phyloP scores from a whole-genome alignment of 2,329 filamentous ascomycete genomes.

The Cercospora brassicicola region DNA sequence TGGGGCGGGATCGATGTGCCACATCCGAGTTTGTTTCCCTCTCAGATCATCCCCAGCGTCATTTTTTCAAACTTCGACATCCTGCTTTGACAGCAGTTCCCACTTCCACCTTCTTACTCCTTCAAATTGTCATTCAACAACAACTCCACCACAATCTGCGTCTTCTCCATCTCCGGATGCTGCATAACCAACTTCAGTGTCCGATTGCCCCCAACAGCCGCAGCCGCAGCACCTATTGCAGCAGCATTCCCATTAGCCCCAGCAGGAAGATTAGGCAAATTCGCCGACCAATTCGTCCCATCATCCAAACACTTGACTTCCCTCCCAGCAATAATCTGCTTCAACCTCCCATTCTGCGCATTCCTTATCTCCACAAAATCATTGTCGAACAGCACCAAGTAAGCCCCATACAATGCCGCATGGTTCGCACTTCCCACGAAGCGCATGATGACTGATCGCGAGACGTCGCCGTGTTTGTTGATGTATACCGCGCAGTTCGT shows the following conservation, averaged over 20 bases:
- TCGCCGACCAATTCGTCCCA: slow-evolving; percentile 61
- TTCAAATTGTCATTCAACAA: slow-evolving; percentile 76
- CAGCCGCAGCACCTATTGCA: slow-evolving; percentile 36
- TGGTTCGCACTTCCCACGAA: slow-evolving; percentile 91
- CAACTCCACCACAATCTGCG: slow-evolving; percentile 88
- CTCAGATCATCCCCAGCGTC: not conserved
- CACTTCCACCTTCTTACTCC: slow-evolving; percentile 25
- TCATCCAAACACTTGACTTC: slow-evolving; percentile 91
- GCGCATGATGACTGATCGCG: slow-evolving; percentile 92
- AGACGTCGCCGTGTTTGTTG: slow-evolving; percentile 96
- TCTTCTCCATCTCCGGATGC: slow-evolving; percentile 80
- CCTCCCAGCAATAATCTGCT: slow-evolving; percentile 89
- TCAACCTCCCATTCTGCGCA: slow-evolving; percentile 86
- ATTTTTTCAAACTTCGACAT: no score
- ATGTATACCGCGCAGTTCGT: slow-evolving; percentile 97
- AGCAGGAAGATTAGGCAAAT: slow-evolving; percentile 17
- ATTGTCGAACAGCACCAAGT: slow-evolving; percentile 88
- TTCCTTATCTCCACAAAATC: slow-evolving; percentile 98
- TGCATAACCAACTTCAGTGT: slow-evolving; percentile 95
- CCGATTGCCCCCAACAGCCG: slow-evolving; percentile 47
- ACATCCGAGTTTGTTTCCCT: not conserved
- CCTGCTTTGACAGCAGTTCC: not conserved
- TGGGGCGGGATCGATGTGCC: not conserved
- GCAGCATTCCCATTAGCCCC: slow-evolving; percentile 25
- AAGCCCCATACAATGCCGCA: slow-evolving; percentile 87